Evolutionary conservation across 495 filamentous ascomycete genomes (phyloP).

Genomic region (Hypoxylon subgilvum): DNA sequence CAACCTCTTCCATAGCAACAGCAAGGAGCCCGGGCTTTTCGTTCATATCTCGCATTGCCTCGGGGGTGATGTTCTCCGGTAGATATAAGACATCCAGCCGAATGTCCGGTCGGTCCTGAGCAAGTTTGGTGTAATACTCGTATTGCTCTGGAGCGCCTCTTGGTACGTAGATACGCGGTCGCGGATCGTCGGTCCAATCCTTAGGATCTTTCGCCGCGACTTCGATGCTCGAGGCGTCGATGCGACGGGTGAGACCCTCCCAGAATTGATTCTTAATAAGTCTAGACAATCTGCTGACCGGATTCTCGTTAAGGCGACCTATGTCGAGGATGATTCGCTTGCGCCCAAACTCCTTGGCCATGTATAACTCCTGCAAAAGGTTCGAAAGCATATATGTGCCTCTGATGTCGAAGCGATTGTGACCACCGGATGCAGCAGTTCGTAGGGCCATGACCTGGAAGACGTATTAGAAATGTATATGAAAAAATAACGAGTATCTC

Average conservation of each 20-base stretch:
- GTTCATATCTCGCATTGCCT: conserved; percentile 74
- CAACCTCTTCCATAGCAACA: conserved; percentile 79
- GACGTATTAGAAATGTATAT: conserved; percentile 2
- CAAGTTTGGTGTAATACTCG: conserved; percentile 82
- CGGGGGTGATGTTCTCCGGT: conserved; percentile 72
- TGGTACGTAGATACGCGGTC: conserved; percentile 91
- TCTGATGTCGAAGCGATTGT: conserved; percentile 81
- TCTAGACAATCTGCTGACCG: conserved; percentile 81
- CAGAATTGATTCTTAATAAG: conserved; percentile 89
- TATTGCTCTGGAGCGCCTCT: conserved; percentile 82
- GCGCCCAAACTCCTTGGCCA: conserved; percentile 84
- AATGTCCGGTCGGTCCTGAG: conserved; percentile 75
- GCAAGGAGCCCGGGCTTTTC: conserved; percentile 86
- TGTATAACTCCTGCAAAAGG: conserved; percentile 87
- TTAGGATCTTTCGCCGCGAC: conserved; percentile 85
- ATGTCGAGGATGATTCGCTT: conserved; percentile 87
- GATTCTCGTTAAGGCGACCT: conserved; percentile 87
- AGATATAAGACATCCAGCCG: conserved; percentile 84
- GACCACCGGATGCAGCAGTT: conserved; percentile 84
- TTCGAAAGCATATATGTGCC: conserved; percentile 97
- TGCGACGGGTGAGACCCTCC: conserved; percentile 82
- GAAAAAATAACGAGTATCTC: neutral
- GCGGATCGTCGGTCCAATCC: conserved; percentile 85
- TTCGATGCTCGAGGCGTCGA: conserved; percentile 87
- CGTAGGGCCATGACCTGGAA: conserved; percentile 74